Conservation (phyloP, 1,139 yeast species). For the Saccharomyces hybrid region DNA sequence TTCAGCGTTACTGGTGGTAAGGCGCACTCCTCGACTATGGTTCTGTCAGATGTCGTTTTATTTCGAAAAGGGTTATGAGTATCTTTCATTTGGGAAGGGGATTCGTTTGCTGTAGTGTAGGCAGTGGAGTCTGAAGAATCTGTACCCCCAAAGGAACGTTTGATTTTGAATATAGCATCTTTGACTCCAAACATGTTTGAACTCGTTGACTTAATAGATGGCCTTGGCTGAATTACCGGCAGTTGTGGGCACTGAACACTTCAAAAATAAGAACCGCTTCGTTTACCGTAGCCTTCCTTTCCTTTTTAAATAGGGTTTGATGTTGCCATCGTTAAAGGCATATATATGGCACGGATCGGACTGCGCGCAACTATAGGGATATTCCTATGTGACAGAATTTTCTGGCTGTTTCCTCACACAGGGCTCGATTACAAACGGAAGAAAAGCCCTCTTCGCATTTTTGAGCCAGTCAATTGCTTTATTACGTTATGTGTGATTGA, state of each 20-base stretch:
- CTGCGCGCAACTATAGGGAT: not conserved
- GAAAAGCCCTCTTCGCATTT: not conserved
- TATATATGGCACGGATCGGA: not conserved
- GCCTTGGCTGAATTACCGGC: not conserved
- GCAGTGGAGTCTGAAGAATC: conserved; percentile 1
- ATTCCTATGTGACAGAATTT: not conserved
- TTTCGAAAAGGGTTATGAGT: not conserved
- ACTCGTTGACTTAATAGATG: not conserved
- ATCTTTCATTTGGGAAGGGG: not conserved
- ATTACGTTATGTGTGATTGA: not conserved
- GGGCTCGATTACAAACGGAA: not conserved
- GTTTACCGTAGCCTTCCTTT: not conserved
- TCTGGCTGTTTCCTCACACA: not conserved
- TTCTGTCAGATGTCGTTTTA: not conserved
- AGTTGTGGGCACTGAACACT: not conserved
- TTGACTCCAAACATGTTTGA: conserved; percentile 9
- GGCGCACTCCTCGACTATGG: conserved; percentile 27
- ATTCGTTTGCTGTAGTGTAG: not conserved
- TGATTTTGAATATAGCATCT: conserved; percentile 7
- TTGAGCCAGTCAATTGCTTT: not conserved
- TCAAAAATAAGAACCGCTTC: not conserved
- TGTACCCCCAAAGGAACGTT: conserved; percentile 4
- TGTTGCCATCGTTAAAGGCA: not conserved
- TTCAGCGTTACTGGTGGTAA: conserved; percentile 41
- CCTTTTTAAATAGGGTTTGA: not conserved